phyloP scores from a whole-genome alignment of 306 rosid genomes.

The Delonix regia region DNA sequence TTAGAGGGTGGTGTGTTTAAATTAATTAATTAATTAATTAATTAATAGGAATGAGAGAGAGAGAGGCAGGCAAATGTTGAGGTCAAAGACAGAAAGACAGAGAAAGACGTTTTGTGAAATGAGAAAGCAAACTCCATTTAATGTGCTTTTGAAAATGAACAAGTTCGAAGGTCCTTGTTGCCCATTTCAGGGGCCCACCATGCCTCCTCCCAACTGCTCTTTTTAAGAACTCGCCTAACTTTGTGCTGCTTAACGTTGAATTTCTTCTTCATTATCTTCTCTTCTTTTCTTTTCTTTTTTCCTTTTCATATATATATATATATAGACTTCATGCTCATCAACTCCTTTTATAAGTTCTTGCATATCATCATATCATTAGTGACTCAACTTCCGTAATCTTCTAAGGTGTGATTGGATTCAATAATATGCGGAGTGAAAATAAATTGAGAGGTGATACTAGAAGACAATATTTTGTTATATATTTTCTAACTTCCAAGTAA shows the following conservation, averaged over 20 bases:
- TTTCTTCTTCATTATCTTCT: not conserved
- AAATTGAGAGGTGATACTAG: too few relatives aligned
- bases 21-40: too few relatives aligned
- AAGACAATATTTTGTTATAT: too few relatives aligned
- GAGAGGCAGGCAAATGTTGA: too few relatives aligned
- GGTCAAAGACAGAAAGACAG: not conserved
- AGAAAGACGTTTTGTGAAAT: not conserved
- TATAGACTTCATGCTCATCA: not conserved
- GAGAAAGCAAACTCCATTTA: slow-evolving; percentile 20
- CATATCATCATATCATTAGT: not conserved
- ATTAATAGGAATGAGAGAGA: too few relatives aligned
- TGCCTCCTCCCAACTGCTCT: slow-evolving; percentile 39
- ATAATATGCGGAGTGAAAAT: too few relatives aligned
- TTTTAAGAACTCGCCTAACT: slow-evolving; percentile 43
- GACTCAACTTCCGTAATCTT: slow-evolving; percentile 9
- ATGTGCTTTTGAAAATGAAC: slow-evolving; percentile 19
- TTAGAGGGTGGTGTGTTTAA: too few relatives aligned
- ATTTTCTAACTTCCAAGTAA: too few relatives aligned
- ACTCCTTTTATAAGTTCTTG: too few relatives aligned
- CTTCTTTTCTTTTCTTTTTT: too few relatives aligned
- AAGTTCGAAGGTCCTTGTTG: slow-evolving; percentile 29
- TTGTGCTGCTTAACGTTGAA: slow-evolving; percentile 42
- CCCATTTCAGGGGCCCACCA: slow-evolving; percentile 38
- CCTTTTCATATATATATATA: too few relatives aligned
- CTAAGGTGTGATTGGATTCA: too few relatives aligned